Evolutionary conservation across 805 yeast genomes (phyloP), one percentile per base, ranked within the genome.

Genomic region (Candida coquimbonensis): DNA sequence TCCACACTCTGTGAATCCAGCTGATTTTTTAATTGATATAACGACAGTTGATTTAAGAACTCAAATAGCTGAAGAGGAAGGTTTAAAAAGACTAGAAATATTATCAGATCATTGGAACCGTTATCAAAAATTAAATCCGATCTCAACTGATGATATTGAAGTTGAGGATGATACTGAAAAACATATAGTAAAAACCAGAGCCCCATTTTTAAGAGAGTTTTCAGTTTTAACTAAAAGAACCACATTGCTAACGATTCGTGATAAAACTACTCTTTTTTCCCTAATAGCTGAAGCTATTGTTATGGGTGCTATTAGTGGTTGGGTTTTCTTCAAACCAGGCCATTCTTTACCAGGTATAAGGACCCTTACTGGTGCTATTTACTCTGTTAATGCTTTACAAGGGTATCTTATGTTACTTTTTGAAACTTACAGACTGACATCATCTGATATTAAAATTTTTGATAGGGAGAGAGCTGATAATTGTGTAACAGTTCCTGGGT

Each of bases 391-490:
- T 38, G 74, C 81, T 5, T 58, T 78, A 9, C 85, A 78, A 58
- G 75, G 79, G 11, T 81, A 81, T 54, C 53, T 81, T 37, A 70
- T 77, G 53, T 55, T 79, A 27, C 55, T 81, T 14, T 80, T 75
- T 54, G 88, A 81, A 56, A 73, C 76, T 0, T 80, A 78, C 53
- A 63, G 87, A 37, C 60, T 81, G 8, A 76, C 81, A 45, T 67
- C 70, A 9, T 62, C 67, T 17, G 88, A 81, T 57, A 66, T 81
- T 49, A 70, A 71, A 43, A 68, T 81, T 7, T 81, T 73, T 58
- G 87, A 81, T 55, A 64, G 90, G 48, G 96, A 87, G 63, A 70
- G 85, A 46, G 72, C 78, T 25, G 95, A 88, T 49, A 75, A 79
- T 8, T 77, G 80, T 46, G 81, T 83, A 2, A 71, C 87, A 3